A percentile compares a stretch with the other conserved stretches of the same genome.
Conservation (phyloP, 2,329 filamentous ascomycete species). For the Arachnomyces sp. region DNA sequence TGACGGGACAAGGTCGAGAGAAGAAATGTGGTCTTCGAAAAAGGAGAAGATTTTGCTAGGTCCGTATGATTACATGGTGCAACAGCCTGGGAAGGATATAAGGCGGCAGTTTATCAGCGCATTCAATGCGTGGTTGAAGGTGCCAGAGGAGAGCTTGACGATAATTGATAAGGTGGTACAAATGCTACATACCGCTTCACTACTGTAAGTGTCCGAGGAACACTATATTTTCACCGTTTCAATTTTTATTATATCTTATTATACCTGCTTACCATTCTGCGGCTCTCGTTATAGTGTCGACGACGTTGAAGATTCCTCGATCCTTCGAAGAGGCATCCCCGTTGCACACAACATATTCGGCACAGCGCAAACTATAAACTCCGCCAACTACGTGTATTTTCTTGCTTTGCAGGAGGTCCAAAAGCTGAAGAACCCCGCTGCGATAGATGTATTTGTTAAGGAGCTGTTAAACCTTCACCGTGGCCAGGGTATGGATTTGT, state of each 20-base stretch:
- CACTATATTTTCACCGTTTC: not conserved
- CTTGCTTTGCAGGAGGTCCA: constrained; percentile 27
- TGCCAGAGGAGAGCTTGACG: constrained; percentile 24
- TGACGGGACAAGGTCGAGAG: not conserved
- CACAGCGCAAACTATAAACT: constrained; percentile 39
- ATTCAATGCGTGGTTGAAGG: constrained; percentile 31
- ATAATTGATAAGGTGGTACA: constrained; percentile 27
- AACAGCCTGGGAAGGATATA: constrained; percentile 57
- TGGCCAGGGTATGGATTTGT: constrained; percentile 36
- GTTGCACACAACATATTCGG: constrained; percentile 39
- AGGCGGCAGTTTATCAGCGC: constrained; percentile 30
- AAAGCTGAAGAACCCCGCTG: constrained; percentile 23
- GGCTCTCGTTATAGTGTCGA: constrained; percentile 25
- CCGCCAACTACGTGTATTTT: constrained; percentile 39
- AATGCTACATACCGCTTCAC: constrained; percentile 34
- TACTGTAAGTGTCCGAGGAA: constrained; percentile 20
- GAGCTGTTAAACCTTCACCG: constrained; percentile 32
- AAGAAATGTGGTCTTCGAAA: constrained; percentile 55
- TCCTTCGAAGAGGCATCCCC: constrained; percentile 35
- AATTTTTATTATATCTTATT: not conserved
- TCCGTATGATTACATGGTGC: constrained; percentile 72
- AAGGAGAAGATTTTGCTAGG: constrained; percentile 73
- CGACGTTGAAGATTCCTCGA: constrained; percentile 39
- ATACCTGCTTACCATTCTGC: not conserved
- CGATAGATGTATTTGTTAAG: constrained; percentile 28